Percentiles rank a stretch among this genome's conserved stretches.
Conservation (phyloP, 257 asterid genomes). For the Sherardia arvensis region DNA sequence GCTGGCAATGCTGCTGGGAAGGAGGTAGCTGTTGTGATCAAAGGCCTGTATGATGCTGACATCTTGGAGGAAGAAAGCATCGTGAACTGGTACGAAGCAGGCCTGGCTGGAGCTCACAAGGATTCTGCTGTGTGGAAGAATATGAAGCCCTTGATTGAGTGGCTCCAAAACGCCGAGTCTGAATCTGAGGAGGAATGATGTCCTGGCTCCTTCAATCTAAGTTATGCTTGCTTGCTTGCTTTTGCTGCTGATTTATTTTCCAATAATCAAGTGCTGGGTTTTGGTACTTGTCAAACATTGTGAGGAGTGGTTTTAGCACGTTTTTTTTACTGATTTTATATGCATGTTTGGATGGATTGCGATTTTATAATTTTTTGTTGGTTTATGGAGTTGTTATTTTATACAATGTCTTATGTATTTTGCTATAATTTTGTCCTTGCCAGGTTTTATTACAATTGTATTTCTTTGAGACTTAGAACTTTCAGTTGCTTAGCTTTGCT, state of each 20-base stretch:
- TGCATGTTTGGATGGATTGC: neutral
- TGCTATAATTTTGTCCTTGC: no score
- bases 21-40: constrained; percentile 31
- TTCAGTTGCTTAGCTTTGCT: no score
- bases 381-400: neutral
- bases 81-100: constrained; percentile 28
- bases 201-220: neutral
- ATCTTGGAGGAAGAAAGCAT: constrained; percentile 33
- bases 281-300: neutral
- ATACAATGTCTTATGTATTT: no score
- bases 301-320: no score
- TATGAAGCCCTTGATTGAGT: constrained; percentile 28
- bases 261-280: neutral
- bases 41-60: constrained; percentile 32
- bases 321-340: no score
- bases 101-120: constrained; percentile 14
- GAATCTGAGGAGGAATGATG: constrained; percentile 31
- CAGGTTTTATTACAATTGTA: neutral
- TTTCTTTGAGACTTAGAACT: no score
- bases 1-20: constrained; percentile 13
- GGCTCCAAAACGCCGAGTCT: constrained; percentile 38
- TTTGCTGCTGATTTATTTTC: neutral
- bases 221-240: no score
- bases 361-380: neutral
- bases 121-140: constrained; percentile 29